phyloP scores from a whole-genome alignment of 345 rosid species.

The Odontarrhena argentea region DNA sequence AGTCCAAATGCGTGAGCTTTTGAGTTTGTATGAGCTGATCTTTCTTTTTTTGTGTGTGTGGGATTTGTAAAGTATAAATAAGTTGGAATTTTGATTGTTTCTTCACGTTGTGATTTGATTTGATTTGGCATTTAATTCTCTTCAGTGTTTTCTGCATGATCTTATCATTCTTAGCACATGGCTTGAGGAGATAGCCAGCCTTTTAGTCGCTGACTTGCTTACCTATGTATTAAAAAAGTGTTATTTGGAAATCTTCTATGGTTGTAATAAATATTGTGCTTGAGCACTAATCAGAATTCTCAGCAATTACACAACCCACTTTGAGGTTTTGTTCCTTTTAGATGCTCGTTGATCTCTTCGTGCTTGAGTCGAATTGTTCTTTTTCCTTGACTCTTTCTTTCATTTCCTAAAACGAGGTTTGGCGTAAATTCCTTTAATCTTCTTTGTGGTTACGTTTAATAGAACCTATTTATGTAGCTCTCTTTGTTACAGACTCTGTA shows the following conservation, averaged over 20 bases:
- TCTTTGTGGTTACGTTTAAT: slow-evolving; percentile 16
- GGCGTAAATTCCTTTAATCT: not conserved
- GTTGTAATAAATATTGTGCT: slow-evolving; percentile 32
- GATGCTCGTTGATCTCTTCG: slow-evolving; percentile 25
- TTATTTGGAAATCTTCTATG: slow-evolving; percentile 22
- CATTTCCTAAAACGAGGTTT: not conserved
- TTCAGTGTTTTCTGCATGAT: slow-evolving; percentile 22
- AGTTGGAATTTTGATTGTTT: slow-evolving; percentile 29
- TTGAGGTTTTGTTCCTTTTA: slow-evolving; percentile 26
- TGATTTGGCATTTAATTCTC: slow-evolving; percentile 22
- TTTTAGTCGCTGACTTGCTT: slow-evolving; percentile 32
- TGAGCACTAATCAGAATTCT: slow-evolving; percentile 33
- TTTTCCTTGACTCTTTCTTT: slow-evolving; percentile 32
- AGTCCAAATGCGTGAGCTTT: slow-evolving; percentile 26
- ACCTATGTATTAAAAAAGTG: slow-evolving; percentile 6
- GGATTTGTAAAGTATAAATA: slow-evolving; percentile 1
- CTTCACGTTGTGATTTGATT: slow-evolving; percentile 20
- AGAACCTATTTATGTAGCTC: not conserved
- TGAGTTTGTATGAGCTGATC: slow-evolving; percentile 1
- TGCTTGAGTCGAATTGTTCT: slow-evolving; percentile 33
- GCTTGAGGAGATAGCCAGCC: slow-evolving; percentile 35
- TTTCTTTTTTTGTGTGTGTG: not conserved
- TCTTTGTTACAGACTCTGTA: not conserved
- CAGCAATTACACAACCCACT: slow-evolving; percentile 1
- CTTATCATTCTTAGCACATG: slow-evolving; percentile 32